phyloP scores from a whole-genome alignment of 495 filamentous ascomycete species.

The Pseudomonodictys pantanalensis region DNA sequence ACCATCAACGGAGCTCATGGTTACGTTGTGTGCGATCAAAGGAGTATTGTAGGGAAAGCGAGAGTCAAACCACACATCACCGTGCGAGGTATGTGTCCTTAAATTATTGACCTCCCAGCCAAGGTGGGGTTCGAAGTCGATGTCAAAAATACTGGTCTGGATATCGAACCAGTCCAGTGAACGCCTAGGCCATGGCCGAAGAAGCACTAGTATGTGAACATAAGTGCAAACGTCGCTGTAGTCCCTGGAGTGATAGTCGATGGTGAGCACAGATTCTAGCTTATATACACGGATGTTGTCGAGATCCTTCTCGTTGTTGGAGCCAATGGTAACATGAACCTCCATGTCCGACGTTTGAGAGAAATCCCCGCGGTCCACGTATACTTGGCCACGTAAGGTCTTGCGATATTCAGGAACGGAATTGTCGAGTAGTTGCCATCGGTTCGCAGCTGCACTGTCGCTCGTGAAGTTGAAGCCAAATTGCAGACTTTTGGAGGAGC shows the following conservation, averaged over 20 bases:
- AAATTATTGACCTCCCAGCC: conserved; percentile 16
- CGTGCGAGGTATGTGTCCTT: conserved; percentile 13
- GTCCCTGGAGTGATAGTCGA: conserved; percentile 3
- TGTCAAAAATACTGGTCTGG: conserved; percentile 6
- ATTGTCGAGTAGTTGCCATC: conserved; percentile 12
- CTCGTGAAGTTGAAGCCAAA: conserved; percentile 13
- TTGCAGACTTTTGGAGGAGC: neutral
- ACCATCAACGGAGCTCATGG: conserved; percentile 11
- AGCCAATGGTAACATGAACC: conserved; percentile 5
- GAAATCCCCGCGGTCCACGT: conserved; percentile 1
- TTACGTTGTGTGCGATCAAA: conserved; percentile 11
- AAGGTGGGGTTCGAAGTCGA: neutral
- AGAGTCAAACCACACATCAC: neutral
- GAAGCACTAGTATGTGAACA: conserved; percentile 2
- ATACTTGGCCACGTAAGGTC: conserved; percentile 1
- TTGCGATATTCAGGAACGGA: conserved; percentile 6
- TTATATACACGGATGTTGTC: conserved; percentile 4
- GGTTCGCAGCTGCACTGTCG: conserved; percentile 3
- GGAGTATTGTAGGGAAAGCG: neutral
- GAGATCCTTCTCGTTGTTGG: neutral
- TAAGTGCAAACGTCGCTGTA: conserved; percentile 6
- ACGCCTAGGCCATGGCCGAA: neutral
- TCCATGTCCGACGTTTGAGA: conserved; percentile 11
- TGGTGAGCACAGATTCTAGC: neutral
- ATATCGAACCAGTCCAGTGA: conserved; percentile 9